Conservation (phyloP, 306 rosid species). For the Clitoria ternatea region DNA sequence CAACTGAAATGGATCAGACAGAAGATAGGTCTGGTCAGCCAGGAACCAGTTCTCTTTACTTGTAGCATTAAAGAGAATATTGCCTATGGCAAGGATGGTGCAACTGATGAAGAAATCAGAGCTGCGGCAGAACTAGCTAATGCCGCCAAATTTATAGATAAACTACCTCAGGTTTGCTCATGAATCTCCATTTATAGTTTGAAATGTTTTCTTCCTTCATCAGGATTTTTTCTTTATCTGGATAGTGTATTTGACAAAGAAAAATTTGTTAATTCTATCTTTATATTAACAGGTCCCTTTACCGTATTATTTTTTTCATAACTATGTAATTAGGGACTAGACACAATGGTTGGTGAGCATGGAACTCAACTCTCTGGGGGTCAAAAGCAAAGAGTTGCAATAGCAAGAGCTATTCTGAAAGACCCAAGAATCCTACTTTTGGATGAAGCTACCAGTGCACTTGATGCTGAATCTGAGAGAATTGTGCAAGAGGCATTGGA, state of each 20-base stretch:
- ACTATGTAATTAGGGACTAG: conserved; percentile 42
- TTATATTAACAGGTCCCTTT: neutral
- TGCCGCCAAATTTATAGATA: conserved; percentile 33
- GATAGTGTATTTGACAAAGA: neutral
- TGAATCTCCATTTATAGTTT: neutral
- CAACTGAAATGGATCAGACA: conserved; percentile 79
- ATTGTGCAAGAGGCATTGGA: conserved; percentile 67
- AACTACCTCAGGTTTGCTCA: conserved; percentile 31
- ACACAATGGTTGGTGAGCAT: conserved; percentile 70
- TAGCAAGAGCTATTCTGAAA: conserved; percentile 73
- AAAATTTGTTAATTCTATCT: neutral
- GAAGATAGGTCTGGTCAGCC: conserved; percentile 79
- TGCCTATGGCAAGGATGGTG: conserved; percentile 64
- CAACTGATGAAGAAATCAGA: conserved; percentile 46
- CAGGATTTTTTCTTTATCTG: neutral
- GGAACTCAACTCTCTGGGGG: conserved; percentile 76
- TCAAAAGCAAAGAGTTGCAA: conserved; percentile 64
- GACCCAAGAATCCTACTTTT: conserved; percentile 67
- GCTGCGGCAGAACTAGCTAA: conserved; percentile 31
- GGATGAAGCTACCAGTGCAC: conserved; percentile 60
- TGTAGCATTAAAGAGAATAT: conserved; percentile 79
- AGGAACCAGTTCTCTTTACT: conserved; percentile 73
- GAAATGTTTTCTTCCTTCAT: neutral
- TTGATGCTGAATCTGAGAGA: conserved; percentile 70
- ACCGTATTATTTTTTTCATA: neutral